A percentile compares a stretch with the other conserved stretches of the same genome.
These are phyloP conservation scores for Orbilia oligospora DNA, from an alignment of 2,329 filamentous ascomycete genomes.

Conservation along the genomic window DNA sequence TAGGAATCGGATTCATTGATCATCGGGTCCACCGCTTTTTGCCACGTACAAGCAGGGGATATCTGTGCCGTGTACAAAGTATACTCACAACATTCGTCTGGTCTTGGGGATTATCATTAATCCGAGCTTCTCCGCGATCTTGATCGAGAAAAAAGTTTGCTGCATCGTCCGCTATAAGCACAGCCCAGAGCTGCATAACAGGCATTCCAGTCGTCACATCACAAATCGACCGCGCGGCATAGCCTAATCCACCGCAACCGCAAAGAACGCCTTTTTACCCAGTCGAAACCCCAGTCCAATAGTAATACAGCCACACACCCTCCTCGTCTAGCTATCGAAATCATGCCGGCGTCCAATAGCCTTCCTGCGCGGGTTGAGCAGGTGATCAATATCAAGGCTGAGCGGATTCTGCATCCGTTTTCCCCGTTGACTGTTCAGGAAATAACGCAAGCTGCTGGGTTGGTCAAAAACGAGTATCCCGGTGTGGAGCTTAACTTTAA, in stretches of 20 bases:
- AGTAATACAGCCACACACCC: constrained; percentile 1
- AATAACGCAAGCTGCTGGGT: constrained; percentile 70
- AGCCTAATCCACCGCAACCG: constrained; percentile 20
- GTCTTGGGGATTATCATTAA: constrained; percentile 40
- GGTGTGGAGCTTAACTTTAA: constrained; percentile 75
- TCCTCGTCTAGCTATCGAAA: background rate
- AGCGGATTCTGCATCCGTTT: constrained; percentile 70
- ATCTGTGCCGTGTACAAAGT: background rate
- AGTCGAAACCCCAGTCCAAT: background rate
- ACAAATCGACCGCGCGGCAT: constrained; percentile 21
- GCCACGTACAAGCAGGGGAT: background rate
- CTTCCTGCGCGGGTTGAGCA: constrained; percentile 56
- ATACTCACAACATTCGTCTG: background rate
- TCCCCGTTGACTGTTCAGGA: constrained; percentile 74
- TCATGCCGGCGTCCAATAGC: constrained; percentile 52
- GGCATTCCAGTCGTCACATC: constrained; percentile 17
- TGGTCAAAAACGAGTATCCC: constrained; percentile 73
- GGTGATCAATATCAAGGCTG: constrained; percentile 53
- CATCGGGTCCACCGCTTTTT: background rate
- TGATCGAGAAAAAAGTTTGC: background rate
- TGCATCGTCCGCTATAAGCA: constrained; percentile 21
- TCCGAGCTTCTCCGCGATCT: constrained; percentile 25
- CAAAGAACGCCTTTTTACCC: constrained; percentile 2
- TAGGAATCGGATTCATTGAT: background rate
- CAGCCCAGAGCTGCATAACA: constrained; percentile 24